Conservation (phyloP, 2,329 filamentous ascomycete genomes). For the Fusarium falciforme region DNA sequence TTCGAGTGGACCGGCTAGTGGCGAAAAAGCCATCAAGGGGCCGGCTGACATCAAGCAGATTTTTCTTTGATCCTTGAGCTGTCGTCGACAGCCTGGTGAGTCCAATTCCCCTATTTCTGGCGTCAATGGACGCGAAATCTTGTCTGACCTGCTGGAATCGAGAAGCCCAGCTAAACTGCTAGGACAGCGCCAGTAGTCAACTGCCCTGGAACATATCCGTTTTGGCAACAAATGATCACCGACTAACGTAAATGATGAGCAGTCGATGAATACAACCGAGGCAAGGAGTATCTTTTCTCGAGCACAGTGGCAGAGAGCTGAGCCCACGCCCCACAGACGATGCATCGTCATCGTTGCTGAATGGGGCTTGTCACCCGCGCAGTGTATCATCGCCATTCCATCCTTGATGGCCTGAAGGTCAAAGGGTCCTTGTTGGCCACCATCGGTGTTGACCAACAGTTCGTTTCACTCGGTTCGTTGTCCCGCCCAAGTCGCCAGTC, state of each 20-base stretch:
- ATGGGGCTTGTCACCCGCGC: background rate
- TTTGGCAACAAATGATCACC: background rate
- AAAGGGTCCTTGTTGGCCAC: background rate
- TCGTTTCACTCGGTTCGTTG: background rate
- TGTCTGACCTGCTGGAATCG: background rate
- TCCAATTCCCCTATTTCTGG: background rate
- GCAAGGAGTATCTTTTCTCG: background rate
- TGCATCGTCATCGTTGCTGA: constrained; percentile 1
- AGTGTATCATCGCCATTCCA: background rate
- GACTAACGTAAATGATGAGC: background rate
- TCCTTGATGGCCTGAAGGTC: constrained; percentile 4
- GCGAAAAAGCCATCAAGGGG: constrained; percentile 2
- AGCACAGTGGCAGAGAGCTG: constrained; percentile 15
- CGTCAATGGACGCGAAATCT: background rate
- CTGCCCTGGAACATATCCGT: background rate
- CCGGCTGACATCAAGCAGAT: constrained; percentile 3
- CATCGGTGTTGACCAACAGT: constrained; percentile 4
- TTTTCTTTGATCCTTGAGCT: constrained; percentile 6
- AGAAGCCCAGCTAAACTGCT: background rate
- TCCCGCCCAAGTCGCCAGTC: constrained; percentile 8
- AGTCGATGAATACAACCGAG: background rate
- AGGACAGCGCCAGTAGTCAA: background rate
- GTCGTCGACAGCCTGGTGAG: background rate
- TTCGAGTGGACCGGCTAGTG: constrained; percentile 16
- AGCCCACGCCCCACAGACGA: constrained; percentile 12